Base-by-base conservation (phyloP, 768 basidiomycete genomes). In the Cyclocybe cylindracea region DNA sequence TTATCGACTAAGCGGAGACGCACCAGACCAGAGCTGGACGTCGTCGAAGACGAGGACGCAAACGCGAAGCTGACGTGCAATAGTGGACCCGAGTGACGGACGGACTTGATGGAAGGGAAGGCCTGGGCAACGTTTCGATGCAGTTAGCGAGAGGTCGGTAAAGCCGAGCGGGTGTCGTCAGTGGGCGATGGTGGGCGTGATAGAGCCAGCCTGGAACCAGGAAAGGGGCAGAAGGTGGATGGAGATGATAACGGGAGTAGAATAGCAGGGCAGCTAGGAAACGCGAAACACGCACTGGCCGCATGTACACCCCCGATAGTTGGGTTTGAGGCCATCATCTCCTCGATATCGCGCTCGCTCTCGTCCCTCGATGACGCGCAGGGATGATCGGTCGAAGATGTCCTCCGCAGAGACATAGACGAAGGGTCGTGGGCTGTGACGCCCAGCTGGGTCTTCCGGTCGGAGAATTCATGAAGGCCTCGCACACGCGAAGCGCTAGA, bases 361-460 rank as follows among this genome's bases (percentile, higher is more conserved):
- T 14, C 95, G 84, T 72, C 98, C 89, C 64, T 88, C 79, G 61
- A 98, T 93, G 72, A 33, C 89, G 74, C 0, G 82, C 77, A 29
- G 94, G 85, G 44, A 98, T 82, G 61, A 96, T 62, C 24, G 96
- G 97, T 10, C 91, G 70, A 85, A 94, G 42, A 96, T 83, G 66
- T 95, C 93, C 63, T 96, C 96, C 5, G 97, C 97, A 44, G 97
- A 99, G 50, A 99, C 77, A 71, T 91, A 98, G 37, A 98, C 79
- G 69, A 99, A 98, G n/a, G 86, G 81, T 48, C 86, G 79, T 43
- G 76, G 71, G 50, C 59, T 54, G 58, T 70, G 53, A 55, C 61
- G 46, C 49, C 59, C 55, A 46, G 48, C 54, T 57, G 65, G 61
- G 46, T 56, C 59, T 29, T 45, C 64, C 62, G 39, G 74, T 64